phyloP scores from a whole-genome alignment of 108 stramenopile genomes.

The Pseudonitzschia pungens region DNA sequence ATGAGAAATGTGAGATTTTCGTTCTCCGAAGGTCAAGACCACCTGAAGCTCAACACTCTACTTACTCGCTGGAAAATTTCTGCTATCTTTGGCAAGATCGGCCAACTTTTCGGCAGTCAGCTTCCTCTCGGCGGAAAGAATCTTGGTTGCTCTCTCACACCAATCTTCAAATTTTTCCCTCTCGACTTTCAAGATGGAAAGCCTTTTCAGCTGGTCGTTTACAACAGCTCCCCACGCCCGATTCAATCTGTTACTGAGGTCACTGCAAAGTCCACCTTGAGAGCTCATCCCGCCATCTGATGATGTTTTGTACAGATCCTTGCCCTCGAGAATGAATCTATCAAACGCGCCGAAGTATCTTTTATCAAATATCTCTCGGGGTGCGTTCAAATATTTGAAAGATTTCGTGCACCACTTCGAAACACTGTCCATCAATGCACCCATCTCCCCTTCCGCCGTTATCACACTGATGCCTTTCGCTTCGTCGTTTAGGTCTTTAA shows the following conservation, averaged over 20 bases:
- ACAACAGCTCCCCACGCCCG: constrained; percentile 51
- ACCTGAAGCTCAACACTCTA: not conserved
- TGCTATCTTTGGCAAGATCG: constrained; percentile 47
- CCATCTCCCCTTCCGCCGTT: constrained; percentile 52
- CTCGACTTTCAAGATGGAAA: constrained; percentile 46
- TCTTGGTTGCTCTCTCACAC: constrained; percentile 51
- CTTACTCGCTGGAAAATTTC: constrained; percentile 66
- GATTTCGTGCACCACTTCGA: constrained; percentile 51
- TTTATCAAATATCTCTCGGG: constrained; percentile 52
- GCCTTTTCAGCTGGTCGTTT: constrained; percentile 53
- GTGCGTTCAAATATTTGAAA: constrained; percentile 47
- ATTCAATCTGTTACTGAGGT: not conserved
- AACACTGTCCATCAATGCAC: constrained; percentile 47
- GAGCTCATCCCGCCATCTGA: not conserved
- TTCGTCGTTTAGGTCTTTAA: constrained; percentile 43
- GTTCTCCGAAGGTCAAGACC: not conserved
- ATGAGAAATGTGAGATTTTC: constrained; percentile 7
- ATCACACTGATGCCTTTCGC: constrained; percentile 40
- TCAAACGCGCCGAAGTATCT: constrained; percentile 64
- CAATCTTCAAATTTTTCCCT: constrained; percentile 63
- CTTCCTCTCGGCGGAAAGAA: constrained; percentile 56
- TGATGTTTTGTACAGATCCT: constrained; percentile 37
- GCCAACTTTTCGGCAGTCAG: constrained; percentile 54
- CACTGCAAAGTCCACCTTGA: not conserved
- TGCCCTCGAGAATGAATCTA: constrained; percentile 59